Conservation (phyloP, 768 basidiomycete species). For the Antrodiella citrinella region DNA sequence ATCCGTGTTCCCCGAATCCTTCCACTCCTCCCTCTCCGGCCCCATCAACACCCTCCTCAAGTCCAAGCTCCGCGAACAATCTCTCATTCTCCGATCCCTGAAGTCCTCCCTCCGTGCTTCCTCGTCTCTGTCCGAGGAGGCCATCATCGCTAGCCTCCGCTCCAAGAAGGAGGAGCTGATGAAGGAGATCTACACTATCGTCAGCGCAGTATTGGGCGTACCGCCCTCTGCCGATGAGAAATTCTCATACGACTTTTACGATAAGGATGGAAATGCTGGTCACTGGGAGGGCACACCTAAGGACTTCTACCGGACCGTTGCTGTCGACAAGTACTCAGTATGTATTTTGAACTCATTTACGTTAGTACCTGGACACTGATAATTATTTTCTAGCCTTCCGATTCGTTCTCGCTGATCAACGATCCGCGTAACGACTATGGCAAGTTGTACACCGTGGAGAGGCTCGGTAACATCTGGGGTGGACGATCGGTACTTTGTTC, state of each 20-base stretch:
- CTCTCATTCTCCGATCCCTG: constrained; percentile 68
- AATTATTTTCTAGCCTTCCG: constrained; percentile 47
- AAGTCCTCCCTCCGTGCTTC: constrained; percentile 44
- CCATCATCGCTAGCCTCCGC: constrained; percentile 48
- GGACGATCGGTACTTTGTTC: constrained; percentile 77
- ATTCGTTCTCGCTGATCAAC: constrained; percentile 89
- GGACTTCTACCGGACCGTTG: constrained; percentile 58
- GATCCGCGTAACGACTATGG: constrained; percentile 84
- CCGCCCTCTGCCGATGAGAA: constrained; percentile 65
- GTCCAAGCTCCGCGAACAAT: constrained; percentile 87
- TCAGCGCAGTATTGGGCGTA: constrained; percentile 81
- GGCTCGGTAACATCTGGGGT: constrained; percentile 89
- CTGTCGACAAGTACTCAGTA: constrained; percentile 23
- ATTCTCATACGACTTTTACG: constrained; percentile 88
- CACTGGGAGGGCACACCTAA: constrained; percentile 75
- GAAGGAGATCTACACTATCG: constrained; percentile 74
- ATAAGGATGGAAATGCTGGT: constrained; percentile 64
- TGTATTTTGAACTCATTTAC: constrained; percentile 4
- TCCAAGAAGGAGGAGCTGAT: constrained; percentile 82
- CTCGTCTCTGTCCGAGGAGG: constrained; percentile 34
- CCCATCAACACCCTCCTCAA: constrained; percentile 77
- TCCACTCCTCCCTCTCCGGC: constrained; percentile 65
- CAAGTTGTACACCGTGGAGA: constrained; percentile 85
- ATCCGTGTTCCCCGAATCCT: constrained; percentile 73
- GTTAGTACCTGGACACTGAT: too few species aligned